Evolutionary conservation across 495 filamentous ascomycete species (phyloP).

Genomic region (Xanthoparmelia taractica): DNA sequence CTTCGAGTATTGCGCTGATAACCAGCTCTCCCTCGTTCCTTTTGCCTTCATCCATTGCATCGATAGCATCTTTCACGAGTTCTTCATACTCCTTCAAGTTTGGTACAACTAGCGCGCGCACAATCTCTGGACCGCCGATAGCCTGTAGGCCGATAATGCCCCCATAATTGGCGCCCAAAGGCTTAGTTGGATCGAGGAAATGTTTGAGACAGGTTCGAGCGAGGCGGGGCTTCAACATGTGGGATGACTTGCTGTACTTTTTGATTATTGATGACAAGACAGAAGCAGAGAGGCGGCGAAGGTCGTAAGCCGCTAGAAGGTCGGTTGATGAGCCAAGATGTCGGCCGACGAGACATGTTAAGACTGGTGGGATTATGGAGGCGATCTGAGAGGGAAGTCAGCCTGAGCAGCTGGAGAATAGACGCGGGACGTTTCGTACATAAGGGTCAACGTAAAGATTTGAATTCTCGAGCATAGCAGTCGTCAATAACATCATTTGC

Average conservation of each 20-base stretch:
- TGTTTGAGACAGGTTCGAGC: conserved; percentile 82
- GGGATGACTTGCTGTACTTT: conserved; percentile 67
- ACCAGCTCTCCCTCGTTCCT: conserved; percentile 56
- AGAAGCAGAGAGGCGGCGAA: conserved; percentile 76
- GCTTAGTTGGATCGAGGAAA: conserved; percentile 76
- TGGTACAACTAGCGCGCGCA: conserved; percentile 72
- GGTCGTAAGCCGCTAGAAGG: conserved; percentile 59
- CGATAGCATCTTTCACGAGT: conserved; percentile 56
- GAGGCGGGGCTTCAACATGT: conserved; percentile 76
- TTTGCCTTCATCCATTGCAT: conserved; percentile 38
- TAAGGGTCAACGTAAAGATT: conserved; percentile 85
- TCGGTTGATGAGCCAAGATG: conserved; percentile 56
- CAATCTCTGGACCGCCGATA: conserved; percentile 67
- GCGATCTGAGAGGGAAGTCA: conserved; percentile 41
- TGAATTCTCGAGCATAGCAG: conserved; percentile 73
- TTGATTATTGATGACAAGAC: conserved; percentile 64
- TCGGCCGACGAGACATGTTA: conserved; percentile 85
- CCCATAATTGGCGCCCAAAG: conserved; percentile 76
- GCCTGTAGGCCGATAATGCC: conserved; percentile 68
- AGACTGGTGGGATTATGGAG: conserved; percentile 76
- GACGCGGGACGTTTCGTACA: conserved; percentile 36
- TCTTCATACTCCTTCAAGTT: conserved; percentile 72
- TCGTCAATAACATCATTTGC: conserved; percentile 82
- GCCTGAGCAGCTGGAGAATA: neutral
- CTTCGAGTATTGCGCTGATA: conserved; percentile 52